Conservation (phyloP, 257 asterid species). For the Solanum chilense region DNA sequence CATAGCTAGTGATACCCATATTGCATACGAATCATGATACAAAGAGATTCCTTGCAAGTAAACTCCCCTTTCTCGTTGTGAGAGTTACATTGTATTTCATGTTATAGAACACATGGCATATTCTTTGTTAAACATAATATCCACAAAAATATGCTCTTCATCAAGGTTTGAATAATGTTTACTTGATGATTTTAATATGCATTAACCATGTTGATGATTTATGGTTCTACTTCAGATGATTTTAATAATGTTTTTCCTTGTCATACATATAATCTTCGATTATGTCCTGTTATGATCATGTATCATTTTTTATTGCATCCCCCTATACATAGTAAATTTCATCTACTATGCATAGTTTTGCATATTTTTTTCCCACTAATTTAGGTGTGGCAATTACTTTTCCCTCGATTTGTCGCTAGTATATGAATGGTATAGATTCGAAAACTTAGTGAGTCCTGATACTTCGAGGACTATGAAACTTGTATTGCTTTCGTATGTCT, state of each 20-base stretch:
- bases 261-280: background rate
- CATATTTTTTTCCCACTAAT: background rate
- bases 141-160: background rate
- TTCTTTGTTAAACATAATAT: no score
- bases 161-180: background rate
- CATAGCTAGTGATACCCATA: background rate
- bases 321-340: background rate
- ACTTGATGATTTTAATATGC: background rate
- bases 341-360: background rate
- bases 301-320: background rate
- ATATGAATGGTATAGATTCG: background rate
- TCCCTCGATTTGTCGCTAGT: background rate
- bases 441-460: background rate
- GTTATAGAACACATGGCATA: background rate
- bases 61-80: background rate
- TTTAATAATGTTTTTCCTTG: background rate
- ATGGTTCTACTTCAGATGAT: background rate
- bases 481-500: no score
- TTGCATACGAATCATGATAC: background rate
- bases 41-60: background rate
- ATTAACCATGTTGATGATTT: background rate
- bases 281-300: no score
- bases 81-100: background rate
- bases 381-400: background rate
- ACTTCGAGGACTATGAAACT: background rate